Evolutionary conservation across 345 rosid species (phyloP), one percentile per base, ranked within the genome.

Genomic region (Linum lewisii): DNA sequence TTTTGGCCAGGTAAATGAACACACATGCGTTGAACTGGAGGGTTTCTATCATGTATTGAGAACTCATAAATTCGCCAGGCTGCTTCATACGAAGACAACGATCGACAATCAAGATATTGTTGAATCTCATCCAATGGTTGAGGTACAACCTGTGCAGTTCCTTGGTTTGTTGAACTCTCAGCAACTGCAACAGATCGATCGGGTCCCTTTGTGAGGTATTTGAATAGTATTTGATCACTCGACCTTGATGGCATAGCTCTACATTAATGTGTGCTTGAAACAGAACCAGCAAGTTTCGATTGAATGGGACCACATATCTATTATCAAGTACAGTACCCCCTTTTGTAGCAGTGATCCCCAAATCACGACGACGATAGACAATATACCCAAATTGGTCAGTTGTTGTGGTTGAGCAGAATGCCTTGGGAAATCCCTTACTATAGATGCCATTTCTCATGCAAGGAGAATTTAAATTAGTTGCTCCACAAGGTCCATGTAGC

Each of bases 251-350:
- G 20, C 51, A 59, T 0, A 21, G 6, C 8, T 66, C n/a, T 5
- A 66, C 58, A 51, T 51, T 50, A 2, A 60, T 34, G 32, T 68
- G 63, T 16, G 66, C 66, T 8, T 68, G 18, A 19, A 25, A 68
- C 1, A 1, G 14, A 5, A 57, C 5, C 0, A 54, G 2, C n/a
- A 67, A 49, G 0, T 60, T 8, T 7, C n/a, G 18, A 29, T 60
- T 61, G 8, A 61, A 29, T 0, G 63, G 62, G 0, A 68, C 52
- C 7, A 62, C 54, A 32, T 21, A 62, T 2, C 15, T 1, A 13
- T 68, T 62, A 5, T 51, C 51, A 1, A 68, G 14, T 2, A 20
- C 0, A 0, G 52, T 29, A 1, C 26, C 54, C 51, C 19, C 29
- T 1, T 66, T 66, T 6, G 9, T 1, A 1, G 53, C 44, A n/a